Conservation (phyloP, 768 basidiomycete genomes). For the Macrocybe gigantea region DNA sequence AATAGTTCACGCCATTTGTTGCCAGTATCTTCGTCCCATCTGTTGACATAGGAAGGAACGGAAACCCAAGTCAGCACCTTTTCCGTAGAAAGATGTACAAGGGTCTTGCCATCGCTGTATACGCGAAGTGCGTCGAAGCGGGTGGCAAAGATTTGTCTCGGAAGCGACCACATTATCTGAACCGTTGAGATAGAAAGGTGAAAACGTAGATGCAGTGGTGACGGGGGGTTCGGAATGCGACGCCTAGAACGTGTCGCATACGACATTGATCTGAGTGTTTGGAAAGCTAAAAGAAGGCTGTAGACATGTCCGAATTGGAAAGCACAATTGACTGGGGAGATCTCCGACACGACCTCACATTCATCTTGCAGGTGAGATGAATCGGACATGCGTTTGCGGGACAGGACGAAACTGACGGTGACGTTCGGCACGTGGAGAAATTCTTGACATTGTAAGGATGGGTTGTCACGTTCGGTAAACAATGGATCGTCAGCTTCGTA, state of each 20-base stretch:
- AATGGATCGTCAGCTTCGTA: slow-evolving; percentile 65
- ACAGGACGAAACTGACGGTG: slow-evolving; percentile 20
- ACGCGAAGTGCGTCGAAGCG: slow-evolving; percentile 35
- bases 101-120: slow-evolving; percentile 14
- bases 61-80: slow-evolving; percentile 54
- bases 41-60: slow-evolving; percentile 31
- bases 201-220: slow-evolving; percentile 1
- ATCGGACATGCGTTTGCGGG: slow-evolving; percentile 15
- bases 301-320: slow-evolving; percentile 69
- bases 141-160: slow-evolving; percentile 39
- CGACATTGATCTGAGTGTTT: slow-evolving; percentile 39
- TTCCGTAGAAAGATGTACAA: slow-evolving; percentile 30
- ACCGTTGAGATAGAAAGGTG: slow-evolving; percentile 31
- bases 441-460: slow-evolving; percentile 32
- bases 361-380: slow-evolving; percentile 14
- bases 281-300: slow-evolving; percentile 55
- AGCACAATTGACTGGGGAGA: background rate
- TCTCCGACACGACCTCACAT: slow-evolving; percentile 24
- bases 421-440: slow-evolving; percentile 36
- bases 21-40: slow-evolving; percentile 25
- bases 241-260: background rate
- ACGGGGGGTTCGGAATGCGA: slow-evolving; percentile 12
- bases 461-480: slow-evolving; percentile 48
- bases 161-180: slow-evolving; percentile 43
- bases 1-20: slow-evolving; percentile 74